Percentiles rank a stretch among this genome's conserved stretches.
These are phyloP conservation scores for Elsinoe fawcettii DNA, from an alignment of 2,329 filamentous ascomycete species.

Conservation along the genomic window DNA sequence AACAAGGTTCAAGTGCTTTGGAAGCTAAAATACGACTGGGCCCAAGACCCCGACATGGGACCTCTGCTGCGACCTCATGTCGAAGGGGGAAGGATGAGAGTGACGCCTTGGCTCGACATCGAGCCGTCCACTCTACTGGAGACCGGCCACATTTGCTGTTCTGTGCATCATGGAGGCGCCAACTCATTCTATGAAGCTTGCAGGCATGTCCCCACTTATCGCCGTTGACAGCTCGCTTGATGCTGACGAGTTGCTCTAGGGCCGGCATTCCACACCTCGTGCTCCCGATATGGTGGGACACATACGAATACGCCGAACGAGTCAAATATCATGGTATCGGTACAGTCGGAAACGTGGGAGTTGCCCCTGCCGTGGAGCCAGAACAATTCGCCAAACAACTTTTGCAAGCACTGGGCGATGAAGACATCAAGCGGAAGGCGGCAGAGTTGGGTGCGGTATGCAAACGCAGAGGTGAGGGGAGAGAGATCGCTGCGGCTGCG, in stretches of 20 bases:
- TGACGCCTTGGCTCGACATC: constrained; percentile 11
- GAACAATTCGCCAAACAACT: neutral
- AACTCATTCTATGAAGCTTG: constrained; percentile 16
- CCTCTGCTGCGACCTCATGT: neutral
- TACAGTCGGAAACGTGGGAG: neutral
- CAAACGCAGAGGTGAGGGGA: constrained; percentile 2
- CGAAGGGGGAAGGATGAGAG: neutral
- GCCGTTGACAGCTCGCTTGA: too few relatives aligned
- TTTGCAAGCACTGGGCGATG: constrained; percentile 3
- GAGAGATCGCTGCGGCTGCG: neutral
- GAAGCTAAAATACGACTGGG: constrained; percentile 14
- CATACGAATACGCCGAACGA: constrained; percentile 15
- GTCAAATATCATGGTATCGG: constrained; percentile 13
- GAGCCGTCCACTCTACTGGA: constrained; percentile 9
- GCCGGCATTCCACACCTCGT: constrained; percentile 14
- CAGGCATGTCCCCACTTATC: neutral
- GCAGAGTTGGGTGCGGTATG: neutral
- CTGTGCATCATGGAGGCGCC: constrained; percentile 14
- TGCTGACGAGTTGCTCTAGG: neutral
- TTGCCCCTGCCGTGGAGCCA: constrained; percentile 2
- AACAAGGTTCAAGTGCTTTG: constrained; percentile 11
- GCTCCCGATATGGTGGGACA: constrained; percentile 14
- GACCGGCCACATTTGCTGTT: constrained; percentile 3
- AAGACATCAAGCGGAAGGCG: neutral
- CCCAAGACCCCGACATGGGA: neutral